Conservation (phyloP, 768 basidiomycete genomes). For the Tylopilus intermedius region DNA sequence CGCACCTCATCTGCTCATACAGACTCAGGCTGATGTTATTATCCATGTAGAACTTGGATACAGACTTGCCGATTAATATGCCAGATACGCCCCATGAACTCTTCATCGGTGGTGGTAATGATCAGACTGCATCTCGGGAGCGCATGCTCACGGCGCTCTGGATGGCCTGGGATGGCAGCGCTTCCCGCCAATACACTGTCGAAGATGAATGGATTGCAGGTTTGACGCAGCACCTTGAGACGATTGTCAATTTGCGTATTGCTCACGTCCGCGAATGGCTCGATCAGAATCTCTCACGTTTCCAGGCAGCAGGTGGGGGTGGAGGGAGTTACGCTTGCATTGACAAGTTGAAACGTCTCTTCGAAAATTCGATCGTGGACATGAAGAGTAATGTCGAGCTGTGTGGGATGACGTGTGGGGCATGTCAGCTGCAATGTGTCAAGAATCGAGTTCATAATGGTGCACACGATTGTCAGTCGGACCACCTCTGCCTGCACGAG, state of each 20-base stretch:
- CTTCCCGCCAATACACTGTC: slow-evolving; percentile 15
- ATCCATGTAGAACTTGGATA: slow-evolving; percentile 47
- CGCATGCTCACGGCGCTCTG: slow-evolving; percentile 12
- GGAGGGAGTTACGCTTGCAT: slow-evolving; percentile 36
- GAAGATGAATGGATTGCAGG: slow-evolving; percentile 36
- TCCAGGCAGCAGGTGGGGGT: slow-evolving; percentile 26
- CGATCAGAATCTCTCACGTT: slow-evolving; percentile 42
- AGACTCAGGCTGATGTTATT: background rate
- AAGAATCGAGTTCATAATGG: slow-evolving; percentile 41
- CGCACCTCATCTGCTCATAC: background rate
- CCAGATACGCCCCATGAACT: slow-evolving; percentile 37
- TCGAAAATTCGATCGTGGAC: slow-evolving; percentile 41
- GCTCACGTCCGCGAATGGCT: slow-evolving; percentile 51
- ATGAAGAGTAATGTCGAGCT: slow-evolving; percentile 43
- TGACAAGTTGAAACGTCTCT: slow-evolving; percentile 39
- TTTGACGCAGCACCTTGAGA: slow-evolving; percentile 36
- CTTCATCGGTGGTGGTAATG: slow-evolving; percentile 23
- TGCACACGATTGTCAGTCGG: slow-evolving; percentile 46
- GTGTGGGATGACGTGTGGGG: slow-evolving; percentile 44
- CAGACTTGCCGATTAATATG: slow-evolving; percentile 16
- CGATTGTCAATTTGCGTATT: slow-evolving; percentile 39
- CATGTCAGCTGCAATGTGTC: slow-evolving; percentile 48
- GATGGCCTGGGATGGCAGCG: slow-evolving; percentile 13
- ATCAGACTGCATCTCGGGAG: slow-evolving; percentile 20
- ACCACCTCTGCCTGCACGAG: slow-evolving; percentile 40